Evolutionary conservation across 208 protist species (phyloP).

Genomic region (Trypanosoma cruzi): DNA sequence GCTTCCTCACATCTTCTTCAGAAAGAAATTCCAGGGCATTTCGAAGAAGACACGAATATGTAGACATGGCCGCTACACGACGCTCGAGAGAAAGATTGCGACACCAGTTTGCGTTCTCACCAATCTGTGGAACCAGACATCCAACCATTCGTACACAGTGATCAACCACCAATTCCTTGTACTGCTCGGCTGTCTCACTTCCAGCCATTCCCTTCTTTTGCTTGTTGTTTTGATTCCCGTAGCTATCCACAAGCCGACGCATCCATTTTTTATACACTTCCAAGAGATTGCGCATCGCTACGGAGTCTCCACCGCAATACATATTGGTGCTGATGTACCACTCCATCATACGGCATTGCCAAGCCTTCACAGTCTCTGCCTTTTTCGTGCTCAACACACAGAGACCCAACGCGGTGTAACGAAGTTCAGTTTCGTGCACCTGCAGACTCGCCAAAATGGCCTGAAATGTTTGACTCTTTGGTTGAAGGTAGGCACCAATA

Average conservation of each 20-base stretch:
- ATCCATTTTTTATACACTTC: conserved; percentile 78
- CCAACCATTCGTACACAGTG: conserved; percentile 41
- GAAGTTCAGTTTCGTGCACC: conserved; percentile 62
- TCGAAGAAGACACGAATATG: conserved; percentile 47
- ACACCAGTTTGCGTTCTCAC: conserved; percentile 27
- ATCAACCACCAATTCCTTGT: conserved; percentile 33
- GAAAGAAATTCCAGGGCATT: conserved; percentile 22
- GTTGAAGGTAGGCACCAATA: conserved; percentile 47
- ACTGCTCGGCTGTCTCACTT: conserved; percentile 11
- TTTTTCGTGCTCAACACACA: conserved; percentile 65
- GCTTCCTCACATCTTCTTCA: conserved; percentile 11
- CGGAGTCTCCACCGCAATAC: conserved; percentile 81
- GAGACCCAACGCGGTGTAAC: conserved; percentile 61
- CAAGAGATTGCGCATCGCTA: conserved; percentile 61
- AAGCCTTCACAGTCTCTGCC: conserved; percentile 49
- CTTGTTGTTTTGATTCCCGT: conserved; percentile 23
- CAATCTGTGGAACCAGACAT: conserved; percentile 63
- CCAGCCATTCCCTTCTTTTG: conserved; percentile 15
- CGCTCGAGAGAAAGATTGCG: conserved; percentile 58
- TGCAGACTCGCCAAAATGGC: conserved; percentile 51
- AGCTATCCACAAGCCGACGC: conserved; percentile 53
- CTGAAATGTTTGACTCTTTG: conserved; percentile 32
- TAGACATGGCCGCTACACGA: conserved; percentile 53
- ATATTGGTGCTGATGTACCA: conserved; percentile 77
- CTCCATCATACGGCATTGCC: conserved; percentile 80